phyloP scores from a whole-genome alignment of 805 yeast species.

The Nematodospora valgi region DNA sequence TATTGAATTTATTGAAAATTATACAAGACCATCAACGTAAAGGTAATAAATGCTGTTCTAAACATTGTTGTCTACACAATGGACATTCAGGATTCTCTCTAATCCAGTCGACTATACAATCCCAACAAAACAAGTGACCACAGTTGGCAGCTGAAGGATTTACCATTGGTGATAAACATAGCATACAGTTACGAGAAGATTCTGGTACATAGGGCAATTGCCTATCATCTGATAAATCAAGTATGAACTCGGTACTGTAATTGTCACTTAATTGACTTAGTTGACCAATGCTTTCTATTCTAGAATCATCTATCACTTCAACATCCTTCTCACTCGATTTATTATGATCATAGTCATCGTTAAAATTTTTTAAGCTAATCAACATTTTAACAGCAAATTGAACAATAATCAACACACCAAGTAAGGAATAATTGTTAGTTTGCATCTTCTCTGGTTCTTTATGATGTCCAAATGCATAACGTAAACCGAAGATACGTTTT shows the following conservation, averaged over 20 bases:
- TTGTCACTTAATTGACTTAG: constrained; percentile 9
- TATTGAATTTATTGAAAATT: too few relatives aligned
- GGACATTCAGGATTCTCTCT: constrained; percentile 89
- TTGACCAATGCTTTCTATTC: constrained; percentile 8
- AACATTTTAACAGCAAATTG: constrained; percentile 49
- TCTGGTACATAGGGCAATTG: constrained; percentile 67
- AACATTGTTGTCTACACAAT: constrained; percentile 71
- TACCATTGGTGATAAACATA: constrained; percentile 76
- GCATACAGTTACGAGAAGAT: constrained; percentile 71
- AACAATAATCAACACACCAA: constrained; percentile 60
- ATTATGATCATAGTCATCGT: constrained; percentile 10
- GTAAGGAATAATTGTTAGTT: constrained; percentile 67
- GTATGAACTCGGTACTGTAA: constrained; percentile 14
- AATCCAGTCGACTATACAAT: constrained; percentile 85
- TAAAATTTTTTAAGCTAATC: constrained; percentile 26
- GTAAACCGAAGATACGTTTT: constrained; percentile 72
- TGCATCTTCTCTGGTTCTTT: constrained; percentile 39
- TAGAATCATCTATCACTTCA: constrained; percentile 10
- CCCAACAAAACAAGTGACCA: constrained; percentile 94
- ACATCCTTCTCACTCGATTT: constrained; percentile 12
- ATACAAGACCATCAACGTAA: too few relatives aligned
- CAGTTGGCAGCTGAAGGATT: constrained; percentile 86
- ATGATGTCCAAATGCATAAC: constrained; percentile 72
- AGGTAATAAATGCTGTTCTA: constrained; percentile 61
- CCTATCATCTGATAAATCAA: constrained; percentile 55